Percentiles rank a stretch among this genome's conserved stretches.
Evolutionary conservation across 495 filamentous ascomycete species (phyloP).

Genomic region (Aspergillus conjunctus): DNA sequence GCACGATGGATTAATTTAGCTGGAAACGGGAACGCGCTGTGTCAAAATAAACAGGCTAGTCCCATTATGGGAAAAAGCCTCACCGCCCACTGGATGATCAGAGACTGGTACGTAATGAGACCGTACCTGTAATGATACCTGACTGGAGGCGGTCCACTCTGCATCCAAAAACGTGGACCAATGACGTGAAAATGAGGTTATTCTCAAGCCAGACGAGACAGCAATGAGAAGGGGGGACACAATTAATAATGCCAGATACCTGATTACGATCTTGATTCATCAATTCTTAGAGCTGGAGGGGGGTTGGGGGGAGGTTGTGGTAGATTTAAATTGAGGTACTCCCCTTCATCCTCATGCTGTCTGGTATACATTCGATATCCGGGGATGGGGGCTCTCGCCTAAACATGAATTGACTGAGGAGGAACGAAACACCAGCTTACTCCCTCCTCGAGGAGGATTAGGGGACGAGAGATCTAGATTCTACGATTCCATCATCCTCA

Average conservation of each 20-base stretch:
- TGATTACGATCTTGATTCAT: not conserved
- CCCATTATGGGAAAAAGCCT: not conserved
- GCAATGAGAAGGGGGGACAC: not conserved
- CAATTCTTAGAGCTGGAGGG: not conserved
- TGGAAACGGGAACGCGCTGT: not conserved
- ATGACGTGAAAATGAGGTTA: slow-evolving; percentile 12
- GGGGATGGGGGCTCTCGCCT: not conserved
- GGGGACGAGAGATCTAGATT: not conserved
- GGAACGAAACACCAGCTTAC: not conserved
- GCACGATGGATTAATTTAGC: not conserved
- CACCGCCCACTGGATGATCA: slow-evolving; percentile 1
- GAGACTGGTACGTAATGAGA: not conserved
- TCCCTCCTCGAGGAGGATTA: not conserved
- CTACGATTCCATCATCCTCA: not conserved
- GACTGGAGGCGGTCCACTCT: slow-evolving; percentile 3
- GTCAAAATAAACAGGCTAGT: not conserved
- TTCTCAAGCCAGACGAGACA: slow-evolving; percentile 3
- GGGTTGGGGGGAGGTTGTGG: not conserved
- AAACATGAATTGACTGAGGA: no score
- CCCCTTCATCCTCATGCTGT: not conserved
- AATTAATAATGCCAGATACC: slow-evolving; percentile 7
- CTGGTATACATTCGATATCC: not conserved
- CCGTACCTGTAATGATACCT: slow-evolving; percentile 15
- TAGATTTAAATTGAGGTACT: slow-evolving; percentile 13
- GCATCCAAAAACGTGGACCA: slow-evolving; percentile 28